Base-by-base conservation (phyloP, 176 grass and related monocot genomes). In the Avena eriantha region DNA sequence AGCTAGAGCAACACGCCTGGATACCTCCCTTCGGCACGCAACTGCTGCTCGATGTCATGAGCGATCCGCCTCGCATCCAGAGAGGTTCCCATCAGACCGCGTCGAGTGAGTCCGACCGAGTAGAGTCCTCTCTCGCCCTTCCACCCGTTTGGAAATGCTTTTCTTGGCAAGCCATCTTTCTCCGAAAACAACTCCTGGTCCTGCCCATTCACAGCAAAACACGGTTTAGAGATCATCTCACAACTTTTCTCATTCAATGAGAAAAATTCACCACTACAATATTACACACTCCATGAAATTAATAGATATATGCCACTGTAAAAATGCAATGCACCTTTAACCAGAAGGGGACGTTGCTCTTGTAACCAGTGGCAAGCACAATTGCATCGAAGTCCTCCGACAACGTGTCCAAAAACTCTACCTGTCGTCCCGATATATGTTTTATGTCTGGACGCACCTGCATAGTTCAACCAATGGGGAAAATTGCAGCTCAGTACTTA, bases 321-420 rank as follows among this genome's bases (percentile, higher is more conserved):
- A 64, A 82, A 80, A 24, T 19, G 51, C 33, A 74, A 74, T 9
- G 67, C 90, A 98, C 97, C 94, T 93, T 96, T 47, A 99, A 57
- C 97, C 97, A 99, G 50, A 77, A 63, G 49, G 97, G 94, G 8
- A 99, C 92, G 22, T 96, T 99, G 92, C 97, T 99, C 79, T 83
- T 96, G 86, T 96, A 99, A 36, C 97, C 97, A 7, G 97, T 99
- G 10, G 97, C 97, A 13, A 96, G 81, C 53, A 99, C 77, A 54
- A 99, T 82, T 10, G 82, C 90, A 50, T 96, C 90, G 7, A 94
- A 96, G 49, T 90, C 87, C 49, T 94, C 89, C 0, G 61, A 92
- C 69, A 59, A 75, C 19, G 83, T 87, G 8, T 96, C 90, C 4
- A 85, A 57, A 58, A 94, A 99, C 80, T 96, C 89, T 43, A 94